Evolutionary conservation across 768 basidiomycete genomes (phyloP).

Genomic region (Kondoa subrosea): DNA sequence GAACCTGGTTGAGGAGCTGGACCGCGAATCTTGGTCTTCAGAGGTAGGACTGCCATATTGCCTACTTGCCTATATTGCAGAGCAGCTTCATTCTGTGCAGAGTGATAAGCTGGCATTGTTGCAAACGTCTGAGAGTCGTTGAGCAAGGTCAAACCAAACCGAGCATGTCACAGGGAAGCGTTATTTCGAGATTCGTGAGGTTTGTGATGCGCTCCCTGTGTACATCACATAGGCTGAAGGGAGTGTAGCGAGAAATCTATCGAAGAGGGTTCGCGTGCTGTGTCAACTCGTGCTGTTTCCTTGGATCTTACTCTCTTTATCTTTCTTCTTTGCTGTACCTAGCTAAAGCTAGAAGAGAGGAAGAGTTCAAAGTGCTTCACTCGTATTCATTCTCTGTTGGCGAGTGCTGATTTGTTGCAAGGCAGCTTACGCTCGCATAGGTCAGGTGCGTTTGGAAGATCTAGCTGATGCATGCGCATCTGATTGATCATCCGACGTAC

Average conservation of each 20-base stretch:
- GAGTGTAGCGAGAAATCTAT: background rate
- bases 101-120: slow-evolving; percentile 9
- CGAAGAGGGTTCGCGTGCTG: background rate
- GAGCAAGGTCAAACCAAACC: background rate
- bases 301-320: background rate
- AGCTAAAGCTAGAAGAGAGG: background rate
- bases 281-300: background rate
- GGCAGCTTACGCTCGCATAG: background rate
- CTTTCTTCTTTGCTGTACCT: background rate
- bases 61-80: slow-evolving; percentile 40
- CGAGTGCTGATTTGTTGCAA: background rate
- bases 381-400: background rate
- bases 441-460: background rate
- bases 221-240: too few relatives aligned
- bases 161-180: background rate
- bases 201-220: background rate
- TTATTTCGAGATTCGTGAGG: background rate
- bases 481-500: background rate
- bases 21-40: slow-evolving; percentile 78
- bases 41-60: slow-evolving; percentile 74
- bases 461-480: background rate
- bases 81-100: slow-evolving; percentile 2
- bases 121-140: background rate
- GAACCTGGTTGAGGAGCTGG: slow-evolving; percentile 55
- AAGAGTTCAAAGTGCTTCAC: background rate